phyloP scores from a whole-genome alignment of 805 yeast species.

The Cyberlindnera veronae region DNA sequence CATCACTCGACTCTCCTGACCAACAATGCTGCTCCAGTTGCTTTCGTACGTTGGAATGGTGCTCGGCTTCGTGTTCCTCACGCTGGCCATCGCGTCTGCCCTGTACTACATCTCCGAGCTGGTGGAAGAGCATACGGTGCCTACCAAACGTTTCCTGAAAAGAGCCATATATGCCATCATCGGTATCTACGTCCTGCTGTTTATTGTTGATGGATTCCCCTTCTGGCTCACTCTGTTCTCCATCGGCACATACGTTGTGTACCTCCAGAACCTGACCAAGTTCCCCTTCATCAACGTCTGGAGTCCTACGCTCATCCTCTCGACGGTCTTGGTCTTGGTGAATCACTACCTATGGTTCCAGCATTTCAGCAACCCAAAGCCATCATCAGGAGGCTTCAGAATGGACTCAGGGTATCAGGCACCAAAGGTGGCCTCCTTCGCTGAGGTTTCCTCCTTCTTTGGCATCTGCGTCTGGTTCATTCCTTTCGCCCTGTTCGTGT shows the following conservation, averaged over 20 bases:
- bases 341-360: slow-evolving; percentile 92
- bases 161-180: slow-evolving; percentile 64
- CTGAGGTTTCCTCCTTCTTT: slow-evolving; percentile 92
- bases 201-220: slow-evolving; percentile 79
- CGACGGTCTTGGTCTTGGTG: slow-evolving; percentile 67
- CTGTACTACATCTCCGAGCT: slow-evolving; percentile 86
- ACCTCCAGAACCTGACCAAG: slow-evolving; percentile 68
- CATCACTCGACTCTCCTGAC: no score
- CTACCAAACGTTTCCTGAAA: slow-evolving; percentile 68
- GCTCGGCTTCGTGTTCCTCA: slow-evolving; percentile 57
- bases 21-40: slow-evolving; percentile 60
- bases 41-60: slow-evolving; percentile 59
- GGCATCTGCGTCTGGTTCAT: slow-evolving; percentile 92
- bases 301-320: slow-evolving; percentile 64
- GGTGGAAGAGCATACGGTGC: slow-evolving; percentile 89
- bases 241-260: slow-evolving; percentile 64
- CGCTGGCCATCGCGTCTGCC: slow-evolving; percentile 81
- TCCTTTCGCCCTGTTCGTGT: slow-evolving; percentile 88
- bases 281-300: slow-evolving; percentile 83
- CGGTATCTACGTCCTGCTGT: slow-evolving; percentile 48
- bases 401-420: slow-evolving; percentile 56
- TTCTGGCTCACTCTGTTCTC: slow-evolving; percentile 63
- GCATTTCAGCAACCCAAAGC: slow-evolving; percentile 61
- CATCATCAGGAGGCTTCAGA: slow-evolving; percentile 63
- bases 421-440: slow-evolving; percentile 72